phyloP scores from a whole-genome alignment of 305 asterid genomes.

The Solanum hybrid region DNA sequence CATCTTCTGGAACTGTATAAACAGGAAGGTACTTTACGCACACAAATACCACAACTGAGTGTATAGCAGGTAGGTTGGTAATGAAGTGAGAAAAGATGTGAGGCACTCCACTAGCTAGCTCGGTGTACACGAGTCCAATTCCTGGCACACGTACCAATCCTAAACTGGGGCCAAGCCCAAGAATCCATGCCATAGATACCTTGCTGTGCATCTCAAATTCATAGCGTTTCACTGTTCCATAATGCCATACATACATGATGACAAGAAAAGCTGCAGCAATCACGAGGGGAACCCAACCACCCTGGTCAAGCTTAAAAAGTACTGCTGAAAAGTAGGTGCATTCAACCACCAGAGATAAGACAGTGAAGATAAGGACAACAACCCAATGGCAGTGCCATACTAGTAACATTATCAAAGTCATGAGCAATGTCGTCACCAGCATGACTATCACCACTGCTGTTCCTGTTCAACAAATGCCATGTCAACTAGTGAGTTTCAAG shows the following conservation, averaged over 20 bases:
- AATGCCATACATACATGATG: slow-evolving; percentile 93
- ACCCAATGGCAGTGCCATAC: slow-evolving; percentile 98
- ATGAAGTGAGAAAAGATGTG: slow-evolving; percentile 93
- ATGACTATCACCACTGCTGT: slow-evolving; percentile 95
- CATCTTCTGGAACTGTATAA: slow-evolving; percentile 90
- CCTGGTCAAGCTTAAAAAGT: slow-evolving; percentile 82
- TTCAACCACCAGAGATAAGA: slow-evolving; percentile 68
- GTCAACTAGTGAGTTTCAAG: background rate
- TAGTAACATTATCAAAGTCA: slow-evolving; percentile 80
- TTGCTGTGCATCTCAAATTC: slow-evolving; percentile 96
- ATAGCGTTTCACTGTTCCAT: slow-evolving; percentile 75
- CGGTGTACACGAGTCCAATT: slow-evolving; percentile 91
- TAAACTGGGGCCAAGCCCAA: slow-evolving; percentile 91
- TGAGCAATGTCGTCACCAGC: slow-evolving; percentile 89
- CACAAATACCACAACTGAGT: slow-evolving; percentile 80
- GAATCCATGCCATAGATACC: slow-evolving; percentile 92
- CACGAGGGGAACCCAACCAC: slow-evolving; percentile 98
- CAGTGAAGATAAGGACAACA: slow-evolving; percentile 67
- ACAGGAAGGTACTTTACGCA: slow-evolving; percentile 96
- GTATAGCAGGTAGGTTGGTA: slow-evolving; percentile 91
- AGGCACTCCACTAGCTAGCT: slow-evolving; percentile 95
- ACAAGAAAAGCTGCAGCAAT: slow-evolving; percentile 80
- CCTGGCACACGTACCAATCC: slow-evolving; percentile 99
- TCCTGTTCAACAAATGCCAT: slow-evolving; percentile 34
- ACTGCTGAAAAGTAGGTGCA: slow-evolving; percentile 88